phyloP scores from a whole-genome alignment of 805 yeast genomes.

The Lipomyces yamanashiensis region DNA sequence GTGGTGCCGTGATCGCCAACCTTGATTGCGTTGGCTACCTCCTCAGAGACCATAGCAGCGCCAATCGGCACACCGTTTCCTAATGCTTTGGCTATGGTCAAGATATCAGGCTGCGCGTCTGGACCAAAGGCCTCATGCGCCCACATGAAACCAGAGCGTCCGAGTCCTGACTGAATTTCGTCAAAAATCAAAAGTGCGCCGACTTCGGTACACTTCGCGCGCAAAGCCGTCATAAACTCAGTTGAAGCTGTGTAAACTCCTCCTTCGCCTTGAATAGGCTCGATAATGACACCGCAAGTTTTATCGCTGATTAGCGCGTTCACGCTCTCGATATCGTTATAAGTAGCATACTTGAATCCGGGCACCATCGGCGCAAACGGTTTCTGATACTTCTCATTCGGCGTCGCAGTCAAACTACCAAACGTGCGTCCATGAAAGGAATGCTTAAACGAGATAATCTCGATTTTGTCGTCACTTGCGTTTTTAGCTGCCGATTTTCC shows the following conservation, averaged over 20 bases:
- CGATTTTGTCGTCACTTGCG: slow-evolving; percentile 54
- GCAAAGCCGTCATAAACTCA: slow-evolving; percentile 69
- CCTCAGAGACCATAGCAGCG: slow-evolving; percentile 85
- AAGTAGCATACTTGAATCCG: slow-evolving; percentile 72
- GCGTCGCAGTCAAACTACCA: slow-evolving; percentile 92
- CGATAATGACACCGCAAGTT: slow-evolving; percentile 91
- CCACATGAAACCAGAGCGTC: slow-evolving; percentile 92
- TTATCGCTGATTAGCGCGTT: slow-evolving; percentile 59
- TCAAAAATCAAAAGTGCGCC: slow-evolving; percentile 84
- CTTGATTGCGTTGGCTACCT: slow-evolving; percentile 69
- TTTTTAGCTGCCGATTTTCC: slow-evolving; percentile 55
- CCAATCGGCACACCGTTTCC: slow-evolving; percentile 98
- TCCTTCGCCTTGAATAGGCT: slow-evolving; percentile 98
- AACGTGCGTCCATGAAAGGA: slow-evolving; percentile 95
- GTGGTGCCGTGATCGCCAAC: slow-evolving; percentile 99
- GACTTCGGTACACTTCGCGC: slow-evolving; percentile 66
- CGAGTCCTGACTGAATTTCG: slow-evolving; percentile 96
- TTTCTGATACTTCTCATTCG: slow-evolving; percentile 87
- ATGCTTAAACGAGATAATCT: slow-evolving; percentile 82
- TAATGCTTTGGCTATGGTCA: slow-evolving; percentile 93
- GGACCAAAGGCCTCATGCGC: slow-evolving; percentile 78
- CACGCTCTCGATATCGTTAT: slow-evolving; percentile 65
- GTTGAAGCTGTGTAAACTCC: slow-evolving; percentile 74
- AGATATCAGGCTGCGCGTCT: slow-evolving; percentile 90
- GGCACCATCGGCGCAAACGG: slow-evolving; percentile 95